These are phyloP conservation scores for Moesziomyces parantarcticus DNA, from an alignment of 1,284 basidiomycete species.

Conservation along the genomic window DNA sequence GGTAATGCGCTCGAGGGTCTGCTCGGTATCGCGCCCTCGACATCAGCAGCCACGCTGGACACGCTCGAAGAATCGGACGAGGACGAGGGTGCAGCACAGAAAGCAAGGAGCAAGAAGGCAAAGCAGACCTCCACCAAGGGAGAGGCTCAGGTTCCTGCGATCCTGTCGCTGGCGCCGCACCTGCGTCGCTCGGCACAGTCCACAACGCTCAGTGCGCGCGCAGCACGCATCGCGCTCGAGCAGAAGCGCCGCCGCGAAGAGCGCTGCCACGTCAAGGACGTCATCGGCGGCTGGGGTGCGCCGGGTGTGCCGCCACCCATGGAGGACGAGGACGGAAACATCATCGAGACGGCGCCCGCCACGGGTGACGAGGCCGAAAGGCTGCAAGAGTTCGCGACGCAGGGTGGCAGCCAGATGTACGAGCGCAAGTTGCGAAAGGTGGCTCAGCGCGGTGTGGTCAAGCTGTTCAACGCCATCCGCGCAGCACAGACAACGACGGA, in stretches of 20 bases:
- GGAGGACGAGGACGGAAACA: slow-evolving; percentile 46
- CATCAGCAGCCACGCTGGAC: slow-evolving; percentile 22
- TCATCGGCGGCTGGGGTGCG: slow-evolving; percentile 65
- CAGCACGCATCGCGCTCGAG: slow-evolving; percentile 59
- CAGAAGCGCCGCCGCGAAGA: slow-evolving; percentile 60
- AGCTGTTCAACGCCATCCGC: slow-evolving; percentile 67
- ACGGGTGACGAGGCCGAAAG: slow-evolving; percentile 26
- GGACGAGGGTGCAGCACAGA: slow-evolving; percentile 8
- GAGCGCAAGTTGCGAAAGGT: slow-evolving; percentile 64
- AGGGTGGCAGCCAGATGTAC: slow-evolving; percentile 60
- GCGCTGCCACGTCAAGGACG: slow-evolving; percentile 60
- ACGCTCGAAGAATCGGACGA: slow-evolving; percentile 16
- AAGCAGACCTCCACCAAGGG: slow-evolving; percentile 15
- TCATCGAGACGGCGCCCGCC: slow-evolving; percentile 22
- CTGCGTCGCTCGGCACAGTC: slow-evolving; percentile 58
- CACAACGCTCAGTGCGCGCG: slow-evolving; percentile 57
- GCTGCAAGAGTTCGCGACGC: slow-evolving; percentile 38
- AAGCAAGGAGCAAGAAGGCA: slow-evolving; percentile 2
- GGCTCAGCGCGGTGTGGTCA: slow-evolving; percentile 66
- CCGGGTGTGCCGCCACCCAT: slow-evolving; percentile 54
- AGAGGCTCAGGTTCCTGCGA: slow-evolving; percentile 34
- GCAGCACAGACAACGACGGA: slow-evolving; percentile 63
- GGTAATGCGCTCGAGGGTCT: slow-evolving; percentile 59
- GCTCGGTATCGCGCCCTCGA: slow-evolving; percentile 41
- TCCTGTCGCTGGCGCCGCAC: slow-evolving; percentile 65